These are phyloP conservation scores for Corchorus capsularis DNA, from an alignment of 345 rosid species.

Conservation along the genomic window DNA sequence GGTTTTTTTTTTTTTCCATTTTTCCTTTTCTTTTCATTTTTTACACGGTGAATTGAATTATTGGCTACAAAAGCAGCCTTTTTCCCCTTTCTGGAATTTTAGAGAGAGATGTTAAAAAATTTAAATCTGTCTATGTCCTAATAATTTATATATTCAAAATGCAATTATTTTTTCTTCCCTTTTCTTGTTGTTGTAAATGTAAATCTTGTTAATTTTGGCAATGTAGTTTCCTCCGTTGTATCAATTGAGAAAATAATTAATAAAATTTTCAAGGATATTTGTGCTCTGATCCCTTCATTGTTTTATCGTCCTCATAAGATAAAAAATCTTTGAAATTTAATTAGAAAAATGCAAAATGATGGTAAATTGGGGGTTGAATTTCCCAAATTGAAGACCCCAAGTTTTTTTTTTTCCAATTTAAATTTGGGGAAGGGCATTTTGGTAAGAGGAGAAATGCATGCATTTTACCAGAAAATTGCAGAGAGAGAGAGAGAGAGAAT, in stretches of 20 bases:
- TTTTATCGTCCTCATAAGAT: background rate
- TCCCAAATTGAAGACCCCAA: background rate
- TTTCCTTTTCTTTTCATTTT: slow-evolving; percentile 17
- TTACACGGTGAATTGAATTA: slow-evolving; percentile 43
- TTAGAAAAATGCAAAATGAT: background rate
- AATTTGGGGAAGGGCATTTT: background rate
- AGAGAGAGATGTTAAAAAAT: slow-evolving; percentile 10
- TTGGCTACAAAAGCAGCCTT: slow-evolving; percentile 40
- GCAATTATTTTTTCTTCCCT: background rate
- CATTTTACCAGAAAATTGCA: background rate
- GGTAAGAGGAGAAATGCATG: slow-evolving; percentile 3
- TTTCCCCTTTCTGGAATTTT: slow-evolving; percentile 1
- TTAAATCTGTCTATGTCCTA: slow-evolving; percentile 26
- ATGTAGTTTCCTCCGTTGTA: background rate
- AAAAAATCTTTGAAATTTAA: background rate
- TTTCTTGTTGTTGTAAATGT: background rate
- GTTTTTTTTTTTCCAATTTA: too few relatives aligned
- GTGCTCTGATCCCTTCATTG: background rate
- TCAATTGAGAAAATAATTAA: background rate
- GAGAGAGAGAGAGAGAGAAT: slow-evolving; percentile 11
- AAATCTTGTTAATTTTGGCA: background rate
- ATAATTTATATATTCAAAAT: slow-evolving; percentile 21
- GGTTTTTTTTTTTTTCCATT: background rate
- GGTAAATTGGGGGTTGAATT: background rate
- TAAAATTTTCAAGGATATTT: background rate